These are phyloP conservation scores for Mycena metata DNA, from an alignment of 768 basidiomycete species.

Conservation along the genomic window DNA sequence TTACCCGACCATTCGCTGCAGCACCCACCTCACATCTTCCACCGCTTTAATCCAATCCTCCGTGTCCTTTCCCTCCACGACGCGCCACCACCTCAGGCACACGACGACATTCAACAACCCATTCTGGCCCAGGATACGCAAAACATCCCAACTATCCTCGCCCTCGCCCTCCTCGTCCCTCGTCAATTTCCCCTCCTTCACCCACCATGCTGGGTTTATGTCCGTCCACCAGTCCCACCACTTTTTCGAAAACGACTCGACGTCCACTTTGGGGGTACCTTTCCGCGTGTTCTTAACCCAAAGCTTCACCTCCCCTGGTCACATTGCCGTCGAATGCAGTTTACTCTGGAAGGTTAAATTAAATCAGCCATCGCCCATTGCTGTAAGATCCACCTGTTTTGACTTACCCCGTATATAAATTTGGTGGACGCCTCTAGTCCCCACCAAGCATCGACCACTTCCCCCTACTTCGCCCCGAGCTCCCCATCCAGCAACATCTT, in stretches of 20 bases:
- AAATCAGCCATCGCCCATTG: no score
- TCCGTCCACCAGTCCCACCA: slow-evolving; percentile 4
- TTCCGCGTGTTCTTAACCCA: no score
- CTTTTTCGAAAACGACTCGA: no score
- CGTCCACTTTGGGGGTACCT: no score
- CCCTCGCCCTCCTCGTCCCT: no score
- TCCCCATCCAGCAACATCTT: background rate
- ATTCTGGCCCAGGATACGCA: slow-evolving; percentile 2
- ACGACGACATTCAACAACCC: background rate
- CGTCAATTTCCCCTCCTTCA: background rate
- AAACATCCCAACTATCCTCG: background rate
- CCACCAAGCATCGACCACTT: background rate
- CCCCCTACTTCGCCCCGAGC: background rate
- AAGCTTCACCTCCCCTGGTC: no score
- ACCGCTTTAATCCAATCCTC: background rate
- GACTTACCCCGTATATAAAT: background rate
- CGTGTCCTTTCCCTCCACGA: background rate
- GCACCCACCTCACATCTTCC: slow-evolving; percentile 1
- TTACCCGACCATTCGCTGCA: background rate
- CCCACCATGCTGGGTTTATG: slow-evolving; percentile 12
- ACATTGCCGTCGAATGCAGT: no score
- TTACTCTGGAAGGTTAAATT: background rate
- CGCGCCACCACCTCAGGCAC: slow-evolving; percentile 17
- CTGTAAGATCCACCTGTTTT: no score
- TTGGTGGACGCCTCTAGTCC: background rate